These are phyloP conservation scores for Blastobotrys illinoisensis DNA, from an alignment of 1,139 yeast genomes.

Conservation along the genomic window DNA sequence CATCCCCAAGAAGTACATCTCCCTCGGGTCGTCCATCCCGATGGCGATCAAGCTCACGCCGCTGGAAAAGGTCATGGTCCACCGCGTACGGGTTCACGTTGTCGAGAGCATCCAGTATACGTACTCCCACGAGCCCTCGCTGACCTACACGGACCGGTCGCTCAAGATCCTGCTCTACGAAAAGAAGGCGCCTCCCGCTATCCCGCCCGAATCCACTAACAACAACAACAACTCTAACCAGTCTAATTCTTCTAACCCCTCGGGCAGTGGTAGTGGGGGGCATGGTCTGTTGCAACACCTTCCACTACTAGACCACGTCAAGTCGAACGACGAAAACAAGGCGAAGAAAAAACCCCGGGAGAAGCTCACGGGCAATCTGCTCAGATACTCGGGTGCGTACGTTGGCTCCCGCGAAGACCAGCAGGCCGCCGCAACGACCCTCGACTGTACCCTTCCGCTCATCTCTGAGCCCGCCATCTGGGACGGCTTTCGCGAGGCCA, in stretches of 20 bases:
- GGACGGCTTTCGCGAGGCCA: slow-evolving; percentile 16
- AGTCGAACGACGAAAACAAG: background rate
- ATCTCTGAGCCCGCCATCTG: slow-evolving; percentile 19
- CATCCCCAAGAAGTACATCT: slow-evolving; percentile 67
- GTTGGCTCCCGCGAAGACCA: background rate
- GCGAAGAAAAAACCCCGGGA: slow-evolving; percentile 7
- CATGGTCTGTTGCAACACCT: slow-evolving; percentile 7
- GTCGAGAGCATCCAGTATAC: slow-evolving; percentile 67
- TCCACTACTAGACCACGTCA: background rate
- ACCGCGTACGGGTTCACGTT: slow-evolving; percentile 65
- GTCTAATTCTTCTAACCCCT: background rate
- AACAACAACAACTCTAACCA: too few species aligned
- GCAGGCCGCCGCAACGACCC: slow-evolving; percentile 12
- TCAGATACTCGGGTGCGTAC: slow-evolving; percentile 11
- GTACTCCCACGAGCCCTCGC: slow-evolving; percentile 31
- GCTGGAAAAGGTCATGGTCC: slow-evolving; percentile 57
- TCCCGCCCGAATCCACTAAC: background rate
- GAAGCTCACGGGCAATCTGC: slow-evolving; percentile 15
- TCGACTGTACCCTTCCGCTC: slow-evolving; percentile 21
- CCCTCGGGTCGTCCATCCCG: slow-evolving; percentile 59
- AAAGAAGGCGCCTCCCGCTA: slow-evolving; percentile 21
- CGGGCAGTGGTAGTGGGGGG: background rate
- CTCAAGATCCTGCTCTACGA: slow-evolving; percentile 28
- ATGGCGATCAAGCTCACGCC: slow-evolving; percentile 70
- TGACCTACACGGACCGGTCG: slow-evolving; percentile 28